Base-by-base conservation (phyloP, 345 rosid species). In the Atalantia buxifolia region DNA sequence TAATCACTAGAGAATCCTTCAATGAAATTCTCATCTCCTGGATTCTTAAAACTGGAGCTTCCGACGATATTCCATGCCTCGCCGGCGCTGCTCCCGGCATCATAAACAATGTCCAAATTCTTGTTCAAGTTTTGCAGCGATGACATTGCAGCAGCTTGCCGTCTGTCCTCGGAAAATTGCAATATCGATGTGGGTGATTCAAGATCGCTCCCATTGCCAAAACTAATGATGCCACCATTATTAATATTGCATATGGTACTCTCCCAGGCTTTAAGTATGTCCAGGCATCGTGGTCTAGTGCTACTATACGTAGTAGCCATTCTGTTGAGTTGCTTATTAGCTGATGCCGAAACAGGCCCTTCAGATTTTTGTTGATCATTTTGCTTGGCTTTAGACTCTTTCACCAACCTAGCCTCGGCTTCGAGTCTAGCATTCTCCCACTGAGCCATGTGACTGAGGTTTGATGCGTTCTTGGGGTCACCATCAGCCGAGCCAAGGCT, bases 371-470 rank as follows among this genome's bases (percentile, higher is more conserved):
- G 30, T 5, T n/a, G 62, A n/a, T 42, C 33, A 42, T 42, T 69
- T 12, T 40, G 72, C 21, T n/a, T 38, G 7, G 73, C 60, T 61
- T 71, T 40, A 50, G 90, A 87, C 71, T 86, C 89, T 75, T 84
- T 83, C 33, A 81, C 90, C 75, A 84, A 72, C 48, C 90, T 82
- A 42, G 91, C 88, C 78, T 88, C 91, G 18, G 91, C 91, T 77
- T 88, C 88, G 1, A 88, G 91, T 18, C 91, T 30, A 68, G 91
- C 88, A 67, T 79, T 88, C 56, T 88, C 91, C 91, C 91, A 88
- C 27, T 88, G 89, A 80, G 91, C 91, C 88, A 83, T 86, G 79
- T 88, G 91, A 38, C 86, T 84, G 36, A 87, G 81, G 35, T 82
- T 80, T 30, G 71, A 65, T n/a, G 30, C 25, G 7, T 45, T 63